Percentiles rank a stretch among this genome's conserved stretches.
Evolutionary conservation across 2,329 filamentous ascomycete genomes (phyloP).

Genomic region (Diplodia seriata): DNA sequence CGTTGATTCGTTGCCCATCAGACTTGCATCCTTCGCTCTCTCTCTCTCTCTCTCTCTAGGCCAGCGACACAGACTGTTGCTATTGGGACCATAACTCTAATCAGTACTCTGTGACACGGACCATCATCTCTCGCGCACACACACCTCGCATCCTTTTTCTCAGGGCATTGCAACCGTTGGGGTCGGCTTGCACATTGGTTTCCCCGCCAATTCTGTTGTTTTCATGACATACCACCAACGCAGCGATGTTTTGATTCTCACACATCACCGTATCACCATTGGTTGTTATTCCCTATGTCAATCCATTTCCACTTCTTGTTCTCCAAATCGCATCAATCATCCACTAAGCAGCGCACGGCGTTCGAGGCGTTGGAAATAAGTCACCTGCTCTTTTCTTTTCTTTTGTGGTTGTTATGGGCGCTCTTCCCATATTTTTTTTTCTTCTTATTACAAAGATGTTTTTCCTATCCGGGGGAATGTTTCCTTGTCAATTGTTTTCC

Average conservation of each 20-base stretch:
- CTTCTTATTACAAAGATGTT: slow-evolving; percentile 13
- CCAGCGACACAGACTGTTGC: slow-evolving; percentile 19
- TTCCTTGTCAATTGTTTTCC: slow-evolving; percentile 5
- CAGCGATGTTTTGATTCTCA: slow-evolving; percentile 28
- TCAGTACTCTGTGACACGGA: slow-evolving; percentile 5
- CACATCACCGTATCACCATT: slow-evolving; percentile 23
- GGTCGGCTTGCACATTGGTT: slow-evolving; percentile 20
- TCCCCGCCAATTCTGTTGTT: slow-evolving; percentile 23
- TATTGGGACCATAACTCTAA: slow-evolving; percentile 15
- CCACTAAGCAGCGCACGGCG: slow-evolving; percentile 28
- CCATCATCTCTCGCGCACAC: not conserved
- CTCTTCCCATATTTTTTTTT: not conserved
- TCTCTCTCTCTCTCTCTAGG: not conserved
- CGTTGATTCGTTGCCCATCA: slow-evolving; percentile 13
- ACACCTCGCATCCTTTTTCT: not conserved
- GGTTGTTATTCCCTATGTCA: slow-evolving; percentile 28
- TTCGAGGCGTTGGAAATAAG: slow-evolving; percentile 28
- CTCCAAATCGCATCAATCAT: slow-evolving; percentile 27
- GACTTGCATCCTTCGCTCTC: slow-evolving; percentile 10
- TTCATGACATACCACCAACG: slow-evolving; percentile 29
- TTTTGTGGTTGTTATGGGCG: slow-evolving; percentile 15
- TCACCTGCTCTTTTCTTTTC: slow-evolving; percentile 26
- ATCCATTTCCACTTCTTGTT: slow-evolving; percentile 11
- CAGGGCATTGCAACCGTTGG: slow-evolving; percentile 15
- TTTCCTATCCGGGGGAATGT: not conserved